These are phyloP conservation scores for Articulospora tetracladia DNA, from an alignment of 495 filamentous ascomycete species.

Conservation along the genomic window DNA sequence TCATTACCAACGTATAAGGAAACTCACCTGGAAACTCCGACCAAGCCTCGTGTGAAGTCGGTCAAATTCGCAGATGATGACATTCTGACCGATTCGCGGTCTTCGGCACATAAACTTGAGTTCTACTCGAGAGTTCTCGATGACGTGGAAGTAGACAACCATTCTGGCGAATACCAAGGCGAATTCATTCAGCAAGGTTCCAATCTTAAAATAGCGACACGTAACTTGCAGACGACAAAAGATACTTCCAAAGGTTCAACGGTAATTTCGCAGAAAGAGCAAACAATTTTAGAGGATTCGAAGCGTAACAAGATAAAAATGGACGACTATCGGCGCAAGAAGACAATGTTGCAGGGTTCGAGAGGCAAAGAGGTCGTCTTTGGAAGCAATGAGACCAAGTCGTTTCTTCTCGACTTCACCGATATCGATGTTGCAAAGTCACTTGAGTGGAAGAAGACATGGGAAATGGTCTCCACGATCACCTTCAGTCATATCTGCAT, in stretches of 20 bases:
- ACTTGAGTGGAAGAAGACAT: constrained; percentile 9
- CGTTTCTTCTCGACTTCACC: constrained; percentile 14
- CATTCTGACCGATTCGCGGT: neutral
- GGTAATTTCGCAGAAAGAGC: no score
- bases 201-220: no score
- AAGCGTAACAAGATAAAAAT: constrained; percentile 11
- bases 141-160: neutral
- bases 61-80: neutral
- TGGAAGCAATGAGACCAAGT: constrained; percentile 7
- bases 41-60: neutral
- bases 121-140: neutral
- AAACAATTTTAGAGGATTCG: no score
- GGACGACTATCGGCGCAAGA: constrained; percentile 9
- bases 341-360: neutral
- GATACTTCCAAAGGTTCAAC: no score
- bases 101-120: neutral
- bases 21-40: neutral
- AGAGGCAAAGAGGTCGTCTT: constrained; percentile 18
- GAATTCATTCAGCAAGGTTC: no score
- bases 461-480: constrained; percentile 1
- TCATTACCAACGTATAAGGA: no score
- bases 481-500: constrained; percentile 19
- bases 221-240: no score
- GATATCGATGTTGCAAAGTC: neutral
- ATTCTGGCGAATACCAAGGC: no score